Conservation (phyloP, 768 basidiomycete genomes). For the Tremella mesenterica region DNA sequence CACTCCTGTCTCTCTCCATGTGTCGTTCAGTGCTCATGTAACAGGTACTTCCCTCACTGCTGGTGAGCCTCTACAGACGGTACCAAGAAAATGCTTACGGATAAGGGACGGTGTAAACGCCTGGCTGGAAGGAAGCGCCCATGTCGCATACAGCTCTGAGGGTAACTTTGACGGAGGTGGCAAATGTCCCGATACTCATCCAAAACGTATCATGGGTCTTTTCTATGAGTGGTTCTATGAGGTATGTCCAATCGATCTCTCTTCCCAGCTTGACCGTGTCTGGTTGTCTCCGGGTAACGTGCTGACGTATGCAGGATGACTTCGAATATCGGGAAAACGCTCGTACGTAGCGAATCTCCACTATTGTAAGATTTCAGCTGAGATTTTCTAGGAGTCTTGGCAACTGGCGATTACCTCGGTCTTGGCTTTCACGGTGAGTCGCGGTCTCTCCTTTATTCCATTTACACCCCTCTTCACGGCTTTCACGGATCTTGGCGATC, state of each 20-base stretch:
- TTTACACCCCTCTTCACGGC: neutral
- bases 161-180: constrained; percentile 19
- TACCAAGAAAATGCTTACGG: neutral
- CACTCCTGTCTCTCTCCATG: no score
- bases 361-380: neutral
- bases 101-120: constrained; percentile 23
- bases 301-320: constrained; percentile 11
- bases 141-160: constrained; percentile 20
- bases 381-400: constrained; percentile 12
- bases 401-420: constrained; percentile 24
- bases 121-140: constrained; percentile 17
- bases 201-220: constrained; percentile 16
- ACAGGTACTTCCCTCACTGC: constrained; percentile 27
- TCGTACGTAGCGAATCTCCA: neutral
- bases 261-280: no score
- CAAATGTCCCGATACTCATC: constrained; percentile 26
- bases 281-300: no score
- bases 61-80: constrained; percentile 9
- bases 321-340: constrained; percentile 11
- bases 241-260: neutral
- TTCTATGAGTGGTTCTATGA: constrained; percentile 30
- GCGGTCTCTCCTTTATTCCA: neutral
- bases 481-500: neutral
- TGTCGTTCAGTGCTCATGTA: no score
- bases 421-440: constrained; percentile 27